Conservation (phyloP, 345 rosid species). For the Ricinus communis region DNA sequence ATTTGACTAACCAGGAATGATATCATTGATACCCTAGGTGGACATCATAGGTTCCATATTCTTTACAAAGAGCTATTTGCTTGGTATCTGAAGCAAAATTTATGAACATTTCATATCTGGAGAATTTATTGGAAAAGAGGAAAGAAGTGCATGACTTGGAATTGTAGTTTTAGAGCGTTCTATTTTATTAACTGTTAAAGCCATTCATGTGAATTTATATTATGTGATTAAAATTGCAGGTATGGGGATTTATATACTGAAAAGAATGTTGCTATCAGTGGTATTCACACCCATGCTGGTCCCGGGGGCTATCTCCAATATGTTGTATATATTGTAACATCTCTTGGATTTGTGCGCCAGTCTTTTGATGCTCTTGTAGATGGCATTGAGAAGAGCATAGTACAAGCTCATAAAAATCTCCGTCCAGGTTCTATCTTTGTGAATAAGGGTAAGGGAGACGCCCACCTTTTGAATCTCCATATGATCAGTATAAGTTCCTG, state of each 20-base stretch:
- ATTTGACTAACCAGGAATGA: not conserved
- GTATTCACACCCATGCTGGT: constrained; percentile 96
- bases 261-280: constrained; percentile 87
- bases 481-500: not conserved
- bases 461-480: not conserved
- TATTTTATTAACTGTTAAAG: not conserved
- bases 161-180: not conserved
- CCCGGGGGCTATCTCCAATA: constrained; percentile 98
- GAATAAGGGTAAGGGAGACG: constrained; percentile 55
- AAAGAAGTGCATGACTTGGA: not conserved
- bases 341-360: constrained; percentile 92
- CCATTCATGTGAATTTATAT: constrained; percentile 5
- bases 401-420: constrained; percentile 90
- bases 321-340: constrained; percentile 77
- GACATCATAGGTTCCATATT: not conserved
- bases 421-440: constrained; percentile 76
- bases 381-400: constrained; percentile 87
- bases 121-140: too few relatives aligned
- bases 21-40: not conserved
- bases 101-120: not conserved
- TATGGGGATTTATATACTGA: constrained; percentile 85
- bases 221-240: constrained; percentile 40
- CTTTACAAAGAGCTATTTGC: not conserved
- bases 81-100: not conserved
- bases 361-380: constrained; percentile 92